phyloP scores from a whole-genome alignment of 2,329 filamentous ascomycete genomes.

The Trichoderma pleuroti region DNA sequence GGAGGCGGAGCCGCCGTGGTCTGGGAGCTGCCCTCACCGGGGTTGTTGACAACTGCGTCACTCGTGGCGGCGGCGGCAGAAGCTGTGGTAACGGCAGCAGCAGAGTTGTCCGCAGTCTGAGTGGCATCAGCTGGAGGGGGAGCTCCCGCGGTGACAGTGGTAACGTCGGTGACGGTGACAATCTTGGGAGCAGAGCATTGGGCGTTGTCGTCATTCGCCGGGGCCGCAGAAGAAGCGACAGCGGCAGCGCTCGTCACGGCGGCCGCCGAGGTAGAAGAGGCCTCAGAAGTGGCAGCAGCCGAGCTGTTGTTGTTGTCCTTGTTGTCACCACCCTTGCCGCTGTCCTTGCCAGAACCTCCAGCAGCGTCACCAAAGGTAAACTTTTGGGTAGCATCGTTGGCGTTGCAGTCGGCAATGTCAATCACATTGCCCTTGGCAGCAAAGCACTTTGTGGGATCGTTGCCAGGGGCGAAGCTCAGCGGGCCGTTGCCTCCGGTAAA shows the following conservation, averaged over 20 bases:
- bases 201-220: neutral
- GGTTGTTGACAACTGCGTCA: neutral
- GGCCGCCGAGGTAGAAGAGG: neutral
- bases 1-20: neutral
- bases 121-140: neutral
- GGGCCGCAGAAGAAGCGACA: neutral
- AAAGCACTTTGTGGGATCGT: conserved; percentile 46
- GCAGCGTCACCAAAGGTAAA: conserved; percentile 35
- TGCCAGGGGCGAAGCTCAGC: conserved; percentile 43
- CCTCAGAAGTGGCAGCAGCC: neutral
- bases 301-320: conserved; percentile 3
- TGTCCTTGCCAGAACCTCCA: conserved; percentile 1
- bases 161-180: neutral
- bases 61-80: neutral
- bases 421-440: conserved; percentile 42
- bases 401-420: conserved; percentile 42
- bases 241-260: neutral
- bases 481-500: conserved; percentile 43
- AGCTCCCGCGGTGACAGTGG: neutral
- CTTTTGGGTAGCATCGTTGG: conserved; percentile 39
- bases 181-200: neutral
- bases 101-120: neutral
- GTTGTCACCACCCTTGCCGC: neutral
- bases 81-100: neutral
- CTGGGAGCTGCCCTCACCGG: neutral